Evolutionary conservation across 2,329 filamentous ascomycete genomes (phyloP), one percentile per base, ranked within the genome.

Genomic region (Claviceps pazoutovae): DNA sequence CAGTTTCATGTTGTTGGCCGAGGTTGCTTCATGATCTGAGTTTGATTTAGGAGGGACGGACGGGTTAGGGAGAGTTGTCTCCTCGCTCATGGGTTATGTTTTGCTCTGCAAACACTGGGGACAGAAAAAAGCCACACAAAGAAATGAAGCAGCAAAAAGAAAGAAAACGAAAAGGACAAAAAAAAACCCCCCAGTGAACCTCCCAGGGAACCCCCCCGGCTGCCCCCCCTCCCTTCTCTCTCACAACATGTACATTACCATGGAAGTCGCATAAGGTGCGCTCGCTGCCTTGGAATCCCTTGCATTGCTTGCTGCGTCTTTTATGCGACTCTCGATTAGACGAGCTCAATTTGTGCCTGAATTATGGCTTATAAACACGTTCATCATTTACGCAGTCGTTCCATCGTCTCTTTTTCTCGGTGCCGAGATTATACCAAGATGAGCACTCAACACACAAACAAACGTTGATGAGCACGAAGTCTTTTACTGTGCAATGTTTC

Each of bases 221-320:
- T 30, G 26, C 26, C 30, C 30, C 9, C 8, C 30, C 30, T 34
- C 9, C 30, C 30, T 34, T 34, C 30, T 34, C 30, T 11, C 17
- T 14, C 49, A 39, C 69, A 67, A 71, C 68, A 68, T 78, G 74
- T 78, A 78, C 72, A 77, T 75, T 78, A 78, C 68, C 65, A 67
- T 72, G 61, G 43, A 48, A 71, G 70, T 70, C 65, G 67, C 69
- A 62, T 62, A 64, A 68, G 67, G 60, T 69, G 70, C 71, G 72
- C 62, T 61, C 30, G 58, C 61, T 63, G 60, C 61, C 56, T 59
- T 64, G 30, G 30, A 3, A 34, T 58, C 57, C 17, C 59, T 60
- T 62, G 61, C 60, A 64, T 64, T 49, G 44, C 42, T 60, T 60
- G 56, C 58, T 62, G 57, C 59, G 62, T 60, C 58, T 58, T 61